Base-by-base conservation (phyloP, 2,329 filamentous ascomycete species). In the Aspergillus flavus region DNA sequence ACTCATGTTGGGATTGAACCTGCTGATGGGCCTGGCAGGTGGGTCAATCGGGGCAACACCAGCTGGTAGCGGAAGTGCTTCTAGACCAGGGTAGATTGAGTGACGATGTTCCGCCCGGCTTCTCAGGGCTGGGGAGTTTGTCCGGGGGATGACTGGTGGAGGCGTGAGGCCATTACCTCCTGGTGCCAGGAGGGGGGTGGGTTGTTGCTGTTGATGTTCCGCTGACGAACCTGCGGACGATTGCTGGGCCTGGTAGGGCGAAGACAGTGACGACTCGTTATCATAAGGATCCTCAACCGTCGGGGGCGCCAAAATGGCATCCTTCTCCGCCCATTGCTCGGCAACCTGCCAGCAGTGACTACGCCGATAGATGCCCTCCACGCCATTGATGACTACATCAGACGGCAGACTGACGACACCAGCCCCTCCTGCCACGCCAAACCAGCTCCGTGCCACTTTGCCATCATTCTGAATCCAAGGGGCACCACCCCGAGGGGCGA, bases 311-410 rank as follows among this genome's bases (percentile, higher is more conserved):
- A 78, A 63, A 19, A 78, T 68, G 57, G 73, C 68, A 59, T 75
- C 74, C 21, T 80, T 78, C 41, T 81, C 79, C 10, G 82, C 82
- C 89, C 89, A 91, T 68, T 84, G 81, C 68, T 86, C 83, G 3
- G 88, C 89, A 69, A 85, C 82, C 62, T 83, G 78, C 89, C 89
- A 92, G 76, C 89, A 91, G 72, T 91, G 89, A 64, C 86, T 89
- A 48, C 89, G 85, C 19, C 86, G 84, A 75, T 90, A 91, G 50
- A 89, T 85, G 52, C 86, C 88, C 71, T 91, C 89, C 1, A 89
- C 84, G 21, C 89, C 86, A 68, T 90, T 84, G 66, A 89, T 85
- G 50, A 91, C 85, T 30, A 89, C 79, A 70, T 91, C 87, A 0
- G 84, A 84, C 1, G 89, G 88, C 6, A 91, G 75, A 64, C 80